Evolutionary conservation across 2,329 filamentous ascomycete genomes (phyloP).

Genomic region (Eurotiales sp.): DNA sequence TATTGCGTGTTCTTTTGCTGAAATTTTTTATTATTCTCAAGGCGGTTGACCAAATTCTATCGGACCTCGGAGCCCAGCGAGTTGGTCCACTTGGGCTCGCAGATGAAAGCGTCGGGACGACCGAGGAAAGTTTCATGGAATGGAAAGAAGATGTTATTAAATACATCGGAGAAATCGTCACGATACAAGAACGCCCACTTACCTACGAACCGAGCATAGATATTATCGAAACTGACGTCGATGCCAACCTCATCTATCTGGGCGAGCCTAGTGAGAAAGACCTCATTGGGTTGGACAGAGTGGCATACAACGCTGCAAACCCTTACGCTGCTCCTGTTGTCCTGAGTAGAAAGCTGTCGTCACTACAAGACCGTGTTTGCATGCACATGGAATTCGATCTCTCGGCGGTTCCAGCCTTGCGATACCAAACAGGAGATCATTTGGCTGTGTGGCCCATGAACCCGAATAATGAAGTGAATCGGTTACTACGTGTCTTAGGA

Average conservation of each 20-base stretch:
- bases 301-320: neutral
- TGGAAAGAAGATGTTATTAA: conserved; percentile 39
- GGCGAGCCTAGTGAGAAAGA: neutral
- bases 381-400: conserved; percentile 3
- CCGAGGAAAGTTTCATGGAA: conserved; percentile 41
- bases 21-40: no score
- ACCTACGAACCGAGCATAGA: neutral
- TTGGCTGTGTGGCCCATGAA: neutral
- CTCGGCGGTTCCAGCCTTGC: neutral
- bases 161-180: conserved; percentile 21
- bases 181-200: neutral
- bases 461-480: neutral
- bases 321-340: neutral
- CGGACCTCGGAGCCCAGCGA: neutral
- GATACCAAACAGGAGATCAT: conserved; percentile 6
- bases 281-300: neutral
- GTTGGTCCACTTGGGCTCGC: conserved; percentile 25
- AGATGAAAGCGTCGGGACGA: conserved; percentile 41
- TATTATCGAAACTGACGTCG: neutral
- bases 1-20: neutral
- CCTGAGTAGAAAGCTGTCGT: neutral
- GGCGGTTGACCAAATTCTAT: no score
- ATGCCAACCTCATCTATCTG: neutral
- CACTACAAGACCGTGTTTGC: neutral
- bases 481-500: neutral